Evolutionary conservation across 2,329 filamentous ascomycete genomes (phyloP), one percentile per base, ranked within the genome.

Genomic region (Aspergillus fumigatiaffinis): DNA sequence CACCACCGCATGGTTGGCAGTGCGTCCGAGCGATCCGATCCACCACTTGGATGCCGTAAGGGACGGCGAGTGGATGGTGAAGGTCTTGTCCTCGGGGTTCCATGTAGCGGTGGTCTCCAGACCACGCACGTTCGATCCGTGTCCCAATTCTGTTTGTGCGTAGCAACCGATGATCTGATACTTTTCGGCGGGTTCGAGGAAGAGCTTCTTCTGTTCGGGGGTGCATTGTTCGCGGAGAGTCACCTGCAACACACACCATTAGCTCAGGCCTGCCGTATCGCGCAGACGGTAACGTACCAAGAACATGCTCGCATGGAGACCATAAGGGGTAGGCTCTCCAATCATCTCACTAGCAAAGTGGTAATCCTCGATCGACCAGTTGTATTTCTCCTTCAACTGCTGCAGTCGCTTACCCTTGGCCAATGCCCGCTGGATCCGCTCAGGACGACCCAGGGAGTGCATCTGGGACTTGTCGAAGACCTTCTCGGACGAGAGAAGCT

Each of bases 11-110:
- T 91, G 82, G 70, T 90, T 92, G 48, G 90, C 89, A 2, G 87
- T 87, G 65, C 87, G 82, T 52, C 89, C 90, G 3, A 92, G 80
- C 10, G 88, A 89, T 1, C 90, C 90, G 65, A 91, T 91, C 90
- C 90, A 92, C 89, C 89, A 93, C 70, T 93, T 93, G 35, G 87
- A 88, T 0, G 89, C 84, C 1, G 89, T 92, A 55, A 92, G 79
- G 60, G 85, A 80, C 9, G 89, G 89, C 0, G 87, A 90, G 73
- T 92, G 85, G 38, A 92, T 80, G 14, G 80, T 87, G 66, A 92
- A 92, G 3, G 86, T 90, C 79, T 90, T 88, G 73, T 90, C 87
- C 4, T 86, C 78, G 0, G 84, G 77, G 67, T 90, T 87, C 88
- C 88, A 92, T 0, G 85, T 90, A 1, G 88, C 88, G 0, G 84